phyloP scores from a whole-genome alignment of 2,329 filamentous ascomycete genomes.

The Cercospora sp. region DNA sequence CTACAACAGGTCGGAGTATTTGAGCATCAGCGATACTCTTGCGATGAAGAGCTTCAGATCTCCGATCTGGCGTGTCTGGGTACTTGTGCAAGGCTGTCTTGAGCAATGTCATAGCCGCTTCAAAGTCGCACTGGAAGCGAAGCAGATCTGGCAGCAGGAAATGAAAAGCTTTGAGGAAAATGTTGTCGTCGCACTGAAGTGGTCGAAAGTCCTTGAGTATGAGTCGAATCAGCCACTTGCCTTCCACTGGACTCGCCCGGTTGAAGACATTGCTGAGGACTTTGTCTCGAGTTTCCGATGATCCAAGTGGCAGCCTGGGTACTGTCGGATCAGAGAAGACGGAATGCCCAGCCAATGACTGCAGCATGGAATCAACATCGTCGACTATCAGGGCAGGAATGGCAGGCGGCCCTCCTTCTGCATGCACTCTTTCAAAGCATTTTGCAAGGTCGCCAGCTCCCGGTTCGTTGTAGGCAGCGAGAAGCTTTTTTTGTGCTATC shows the following conservation, averaged over 20 bases:
- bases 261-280: conserved; percentile 60
- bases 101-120: conserved; percentile 59
- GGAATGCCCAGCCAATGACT: conserved; percentile 66
- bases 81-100: conserved; percentile 45
- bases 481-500: conserved; percentile 58
- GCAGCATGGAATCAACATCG: conserved; percentile 68
- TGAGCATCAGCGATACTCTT: conserved; percentile 36
- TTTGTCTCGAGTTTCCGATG: conserved; percentile 42
- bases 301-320: conserved; percentile 32
- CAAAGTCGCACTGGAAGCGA: conserved; percentile 68
- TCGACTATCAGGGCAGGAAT: conserved; percentile 61
- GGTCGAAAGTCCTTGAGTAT: conserved; percentile 76
- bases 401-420: conserved; percentile 52
- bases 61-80: conserved; percentile 40
- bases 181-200: conserved; percentile 59
- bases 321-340: conserved; percentile 70
- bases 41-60: conserved; percentile 39
- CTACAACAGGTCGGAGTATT: conserved; percentile 40
- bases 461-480: conserved; percentile 63
- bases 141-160: conserved; percentile 69
- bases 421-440: conserved; percentile 67
- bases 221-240: conserved; percentile 84
- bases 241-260: conserved; percentile 65
- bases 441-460: conserved; percentile 68
- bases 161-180: conserved; percentile 64